phyloP scores from a whole-genome alignment of 2,329 filamentous ascomycete species.

The Cytospora piceae region DNA sequence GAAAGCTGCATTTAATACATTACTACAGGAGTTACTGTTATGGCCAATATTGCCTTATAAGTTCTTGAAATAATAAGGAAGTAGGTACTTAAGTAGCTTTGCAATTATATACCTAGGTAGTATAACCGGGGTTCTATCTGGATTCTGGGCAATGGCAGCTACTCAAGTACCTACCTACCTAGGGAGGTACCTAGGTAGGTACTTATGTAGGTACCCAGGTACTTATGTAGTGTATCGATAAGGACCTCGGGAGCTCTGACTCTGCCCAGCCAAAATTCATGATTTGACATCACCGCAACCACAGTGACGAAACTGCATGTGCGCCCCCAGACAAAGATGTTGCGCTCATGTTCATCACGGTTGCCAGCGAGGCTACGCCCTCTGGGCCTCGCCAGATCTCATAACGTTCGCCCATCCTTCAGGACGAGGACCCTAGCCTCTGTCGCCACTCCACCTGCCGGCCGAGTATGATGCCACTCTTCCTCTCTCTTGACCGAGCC shows the following conservation, averaged over 20 bases:
- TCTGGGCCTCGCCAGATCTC: conserved; percentile 16
- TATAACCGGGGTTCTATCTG: too few species aligned
- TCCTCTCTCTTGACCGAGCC: neutral
- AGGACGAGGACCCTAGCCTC: conserved; percentile 26
- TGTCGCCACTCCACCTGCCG: conserved; percentile 21
- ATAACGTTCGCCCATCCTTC: conserved; percentile 26
- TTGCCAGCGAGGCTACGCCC: conserved; percentile 26
- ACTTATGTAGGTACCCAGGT: neutral
- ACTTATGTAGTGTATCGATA: conserved; percentile 26
- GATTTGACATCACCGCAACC: conserved; percentile 20
- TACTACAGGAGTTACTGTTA: too few species aligned
- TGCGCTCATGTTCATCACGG: conserved; percentile 29
- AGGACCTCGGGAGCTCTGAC: conserved; percentile 13
- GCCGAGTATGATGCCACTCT: conserved; percentile 18
- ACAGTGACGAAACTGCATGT: neutral
- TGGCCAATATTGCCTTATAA: too few species aligned
- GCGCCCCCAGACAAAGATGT: conserved; percentile 20
- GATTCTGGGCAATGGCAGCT: too few species aligned
- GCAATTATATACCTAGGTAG: too few species aligned
- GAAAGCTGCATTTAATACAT: too few species aligned
- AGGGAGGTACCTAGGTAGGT: too few species aligned
- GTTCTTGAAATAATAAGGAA: too few species aligned
- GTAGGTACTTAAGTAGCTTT: too few species aligned
- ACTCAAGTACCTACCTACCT: too few species aligned
- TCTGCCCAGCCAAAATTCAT: conserved; percentile 11